These are phyloP conservation scores for Bruguiera sexangula DNA, from an alignment of 345 rosid genomes.

Conservation along the genomic window DNA sequence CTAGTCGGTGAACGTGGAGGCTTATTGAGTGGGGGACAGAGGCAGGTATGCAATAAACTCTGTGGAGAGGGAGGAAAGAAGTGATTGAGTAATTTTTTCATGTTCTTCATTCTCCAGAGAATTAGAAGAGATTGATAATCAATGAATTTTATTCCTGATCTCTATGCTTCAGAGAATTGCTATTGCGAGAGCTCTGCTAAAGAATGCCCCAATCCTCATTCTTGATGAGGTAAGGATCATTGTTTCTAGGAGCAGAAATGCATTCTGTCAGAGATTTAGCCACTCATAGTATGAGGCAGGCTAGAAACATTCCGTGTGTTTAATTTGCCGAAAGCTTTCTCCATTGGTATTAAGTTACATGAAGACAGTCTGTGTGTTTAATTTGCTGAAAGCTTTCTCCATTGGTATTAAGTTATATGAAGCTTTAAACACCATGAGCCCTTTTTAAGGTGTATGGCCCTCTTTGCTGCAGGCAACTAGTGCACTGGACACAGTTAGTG, in stretches of 20 bases:
- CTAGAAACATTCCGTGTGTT: background rate
- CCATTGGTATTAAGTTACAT: background rate
- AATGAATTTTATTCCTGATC: slow-evolving; percentile 8
- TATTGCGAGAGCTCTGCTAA: slow-evolving; percentile 88
- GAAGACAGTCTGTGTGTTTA: background rate
- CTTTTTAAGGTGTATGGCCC: background rate
- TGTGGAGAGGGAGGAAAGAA: slow-evolving; percentile 2
- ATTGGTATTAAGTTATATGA: background rate
- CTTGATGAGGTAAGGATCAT: slow-evolving; percentile 71
- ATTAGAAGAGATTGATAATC: background rate
- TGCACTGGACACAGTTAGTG: slow-evolving; percentile 74
- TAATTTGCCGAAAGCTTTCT: background rate
- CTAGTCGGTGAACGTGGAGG: slow-evolving; percentile 95
- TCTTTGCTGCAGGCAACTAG: slow-evolving; percentile 71
- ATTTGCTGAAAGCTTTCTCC: slow-evolving; percentile 1
- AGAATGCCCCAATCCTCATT: slow-evolving; percentile 83
- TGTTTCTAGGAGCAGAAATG: background rate
- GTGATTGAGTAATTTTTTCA: background rate
- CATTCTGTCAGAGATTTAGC: background rate
- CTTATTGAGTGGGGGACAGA: slow-evolving; percentile 92
- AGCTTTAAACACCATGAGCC: background rate
- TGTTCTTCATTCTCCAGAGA: background rate
- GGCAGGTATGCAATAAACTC: slow-evolving; percentile 58
- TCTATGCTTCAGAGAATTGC: slow-evolving; percentile 68
- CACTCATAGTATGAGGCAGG: too few relatives aligned